These are phyloP conservation scores for Jaminaea rosea DNA, from an alignment of 1,284 basidiomycete species.

Conservation along the genomic window DNA sequence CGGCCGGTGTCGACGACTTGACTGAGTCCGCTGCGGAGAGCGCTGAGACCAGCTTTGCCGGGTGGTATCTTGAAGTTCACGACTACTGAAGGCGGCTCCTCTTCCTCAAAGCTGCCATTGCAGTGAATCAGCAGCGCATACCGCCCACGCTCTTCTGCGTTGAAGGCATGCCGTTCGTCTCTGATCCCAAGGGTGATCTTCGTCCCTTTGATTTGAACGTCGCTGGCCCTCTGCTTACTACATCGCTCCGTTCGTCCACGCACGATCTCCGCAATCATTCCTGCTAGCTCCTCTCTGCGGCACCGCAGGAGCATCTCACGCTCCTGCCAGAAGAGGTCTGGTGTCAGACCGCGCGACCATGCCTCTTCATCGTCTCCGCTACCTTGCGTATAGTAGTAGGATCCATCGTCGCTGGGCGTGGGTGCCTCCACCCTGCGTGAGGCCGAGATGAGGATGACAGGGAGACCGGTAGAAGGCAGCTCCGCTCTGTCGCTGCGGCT, in stretches of 20 bases:
- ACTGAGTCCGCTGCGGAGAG: too few species aligned
- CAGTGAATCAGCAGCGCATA: too few species aligned
- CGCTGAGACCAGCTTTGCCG: too few species aligned
- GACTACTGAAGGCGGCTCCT: too few species aligned
- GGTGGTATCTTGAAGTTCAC: too few species aligned
- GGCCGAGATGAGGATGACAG: constrained; percentile 1
- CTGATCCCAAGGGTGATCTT: background rate
- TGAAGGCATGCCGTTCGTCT: constrained; percentile 20
- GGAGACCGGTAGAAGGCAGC: background rate
- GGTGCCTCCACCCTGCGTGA: constrained; percentile 1
- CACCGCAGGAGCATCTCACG: constrained; percentile 54
- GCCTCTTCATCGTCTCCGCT: constrained; percentile 81
- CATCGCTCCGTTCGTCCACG: background rate
- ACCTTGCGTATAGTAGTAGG: constrained; percentile 71
- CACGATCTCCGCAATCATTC: constrained; percentile 47
- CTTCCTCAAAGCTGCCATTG: too few species aligned
- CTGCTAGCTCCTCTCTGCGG: constrained; percentile 52
- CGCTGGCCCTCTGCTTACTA: background rate
- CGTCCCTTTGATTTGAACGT: background rate
- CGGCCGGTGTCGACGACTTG: too few species aligned
- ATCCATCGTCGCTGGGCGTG: background rate
- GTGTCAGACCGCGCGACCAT: constrained; percentile 71
- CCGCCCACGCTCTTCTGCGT: background rate
- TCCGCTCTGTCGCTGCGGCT: background rate
- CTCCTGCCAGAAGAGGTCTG: constrained; percentile 61